phyloP scores from a whole-genome alignment of 140 eudicot species.

The Anethum foeniculum region DNA sequence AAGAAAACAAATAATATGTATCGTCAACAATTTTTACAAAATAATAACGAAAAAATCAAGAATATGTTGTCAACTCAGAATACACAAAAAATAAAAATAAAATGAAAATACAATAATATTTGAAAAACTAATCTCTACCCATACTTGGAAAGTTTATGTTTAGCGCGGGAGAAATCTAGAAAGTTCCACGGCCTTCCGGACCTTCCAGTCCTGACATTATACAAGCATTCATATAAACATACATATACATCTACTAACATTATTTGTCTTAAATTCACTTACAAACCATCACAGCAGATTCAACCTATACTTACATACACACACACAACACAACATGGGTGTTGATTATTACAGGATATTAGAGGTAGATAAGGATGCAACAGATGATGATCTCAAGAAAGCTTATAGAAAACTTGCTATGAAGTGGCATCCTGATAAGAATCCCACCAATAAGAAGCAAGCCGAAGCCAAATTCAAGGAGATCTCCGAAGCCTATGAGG shows the following conservation, averaged over 20 bases:
- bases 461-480: conserved; percentile 1
- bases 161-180: conserved; percentile 1
- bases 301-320: not conserved
- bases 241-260: not conserved
- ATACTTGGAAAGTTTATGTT: not conserved
- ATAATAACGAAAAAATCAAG: not conserved
- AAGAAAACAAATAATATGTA: no score
- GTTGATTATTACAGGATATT: conserved; percentile 7
- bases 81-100: no score
- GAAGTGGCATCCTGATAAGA: conserved; percentile 13
- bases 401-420: conserved; percentile 1
- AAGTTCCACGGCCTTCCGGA: not conserved
- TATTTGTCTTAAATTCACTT: not conserved
- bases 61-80: no score
- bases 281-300: not conserved
- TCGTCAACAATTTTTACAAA: not conserved
- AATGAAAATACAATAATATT: not conserved
- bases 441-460: not conserved
- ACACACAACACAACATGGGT: not conserved
- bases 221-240: not conserved
- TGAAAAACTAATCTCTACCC: not conserved
- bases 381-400: conserved; percentile 8
- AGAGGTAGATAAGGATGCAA: not conserved
- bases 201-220: not conserved
- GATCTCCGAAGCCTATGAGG: conserved; percentile 10